Evolutionary conservation across 805 yeast species (phyloP), one percentile per base, ranked within the genome.

Genomic region (Wickerhamomyces xylosicus): DNA sequence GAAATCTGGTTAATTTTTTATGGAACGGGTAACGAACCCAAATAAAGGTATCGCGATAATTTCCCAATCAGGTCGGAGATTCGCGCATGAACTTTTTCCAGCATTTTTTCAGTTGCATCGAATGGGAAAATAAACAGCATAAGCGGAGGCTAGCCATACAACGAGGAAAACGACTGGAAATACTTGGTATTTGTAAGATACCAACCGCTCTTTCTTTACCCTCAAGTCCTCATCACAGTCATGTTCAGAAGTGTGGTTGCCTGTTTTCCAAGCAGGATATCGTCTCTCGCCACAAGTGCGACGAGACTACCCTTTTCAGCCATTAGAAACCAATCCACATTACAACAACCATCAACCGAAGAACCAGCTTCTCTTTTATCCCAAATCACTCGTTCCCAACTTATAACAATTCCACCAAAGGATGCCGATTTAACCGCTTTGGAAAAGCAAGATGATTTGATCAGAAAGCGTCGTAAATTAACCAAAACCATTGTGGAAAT

Each of bases 371-470:
- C 29, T 25, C 29, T 25, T n/a, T 25, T 25, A 11, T n/a, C 29
- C 19, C 38, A 33, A 10, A 40, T 50, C 17, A 42, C 49, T 6
- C 44, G 45, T 34, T 37, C 47, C 5, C 34, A 42, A 15, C 41
- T 57, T 37, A 49, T 66, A 36, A 62, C 62, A 37, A 61, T 69
- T 41, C 59, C 65, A 20, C 64, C 67, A 28, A 62, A 71, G 50
- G 59, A 63, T 38, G 45, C 65, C 6, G 77, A 72, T 47, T 54
- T 76, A 42, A 84, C 90, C 8, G 85, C 77, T 22, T 67, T 87
- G 58, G 97, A 87, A 61, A 67, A 67, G 51, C 92, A 83, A 65
- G 95, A 87, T 61, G 73, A 65, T 42, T 68, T 76, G 46, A 74
- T 80, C 49, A 73, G 72, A 47, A 71, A 81, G 59, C 92, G 87